Evolutionary conservation across 2,329 filamentous ascomycete species (phyloP).

Genomic region (Pseudogymnoascus sp.): DNA sequence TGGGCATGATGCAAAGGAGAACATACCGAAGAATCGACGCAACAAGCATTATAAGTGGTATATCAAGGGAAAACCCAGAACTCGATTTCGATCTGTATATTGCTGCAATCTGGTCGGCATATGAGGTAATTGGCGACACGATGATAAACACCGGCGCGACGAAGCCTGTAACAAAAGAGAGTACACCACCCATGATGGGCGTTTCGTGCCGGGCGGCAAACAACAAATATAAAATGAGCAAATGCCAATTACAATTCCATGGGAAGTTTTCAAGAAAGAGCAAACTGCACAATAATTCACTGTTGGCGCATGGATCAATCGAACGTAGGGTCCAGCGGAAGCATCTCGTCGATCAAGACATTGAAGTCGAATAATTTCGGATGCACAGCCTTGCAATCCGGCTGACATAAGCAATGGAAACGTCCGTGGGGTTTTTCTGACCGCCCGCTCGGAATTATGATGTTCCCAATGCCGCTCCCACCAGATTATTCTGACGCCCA

Average conservation of each 20-base stretch:
- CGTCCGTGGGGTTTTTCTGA: background rate
- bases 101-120: constrained; percentile 55
- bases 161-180: constrained; percentile 40
- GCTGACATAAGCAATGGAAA: background rate
- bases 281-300: constrained; percentile 2
- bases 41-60: constrained; percentile 64
- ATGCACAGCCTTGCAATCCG: background rate
- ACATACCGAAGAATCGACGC: constrained; percentile 55
- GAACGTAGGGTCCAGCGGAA: background rate
- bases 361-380: constrained; percentile 1
- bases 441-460: background rate
- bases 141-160: constrained; percentile 56
- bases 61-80: constrained; percentile 62
- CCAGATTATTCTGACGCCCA: constrained; percentile 5
- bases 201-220: background rate
- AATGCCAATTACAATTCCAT: constrained; percentile 7
- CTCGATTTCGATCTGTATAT: constrained; percentile 58
- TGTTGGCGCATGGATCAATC: background rate
- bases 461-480: background rate
- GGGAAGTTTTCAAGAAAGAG: background rate
- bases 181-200: constrained; percentile 23
- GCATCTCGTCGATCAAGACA: background rate
- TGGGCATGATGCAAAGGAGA: background rate
- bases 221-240: background rate
- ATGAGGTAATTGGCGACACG: constrained; percentile 55